A percentile compares a stretch with the other conserved stretches of the same genome.
Evolutionary conservation across 1,284 basidiomycete genomes (phyloP).

Genomic region (Ustilago bromivora): DNA sequence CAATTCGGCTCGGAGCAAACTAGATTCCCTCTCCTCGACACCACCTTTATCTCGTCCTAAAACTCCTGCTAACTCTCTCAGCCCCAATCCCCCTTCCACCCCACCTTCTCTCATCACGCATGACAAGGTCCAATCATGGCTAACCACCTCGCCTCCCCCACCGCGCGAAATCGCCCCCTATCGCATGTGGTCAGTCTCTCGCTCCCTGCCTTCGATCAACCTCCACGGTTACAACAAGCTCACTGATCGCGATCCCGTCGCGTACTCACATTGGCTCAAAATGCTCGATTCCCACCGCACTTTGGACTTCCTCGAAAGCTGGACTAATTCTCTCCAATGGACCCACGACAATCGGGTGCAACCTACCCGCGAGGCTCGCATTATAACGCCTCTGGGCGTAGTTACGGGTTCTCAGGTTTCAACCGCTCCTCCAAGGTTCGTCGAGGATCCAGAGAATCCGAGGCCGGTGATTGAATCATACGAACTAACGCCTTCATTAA

Average conservation of each 20-base stretch:
- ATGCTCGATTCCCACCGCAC: background rate
- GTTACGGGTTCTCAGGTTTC: slow-evolving; percentile 1
- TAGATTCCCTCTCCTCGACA: background rate
- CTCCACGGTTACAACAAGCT: background rate
- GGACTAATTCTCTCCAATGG: slow-evolving; percentile 8
- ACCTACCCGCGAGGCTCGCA: background rate
- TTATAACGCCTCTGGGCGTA: slow-evolving; percentile 7
- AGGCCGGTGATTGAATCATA: background rate
- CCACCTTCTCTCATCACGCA: background rate
- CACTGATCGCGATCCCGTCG: background rate
- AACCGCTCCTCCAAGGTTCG: background rate
- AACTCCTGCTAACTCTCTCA: background rate
- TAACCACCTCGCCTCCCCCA: too few species aligned
- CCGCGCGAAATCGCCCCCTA: slow-evolving; percentile 12
- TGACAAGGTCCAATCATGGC: too few species aligned
- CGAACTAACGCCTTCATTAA: background rate
- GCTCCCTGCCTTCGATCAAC: slow-evolving; percentile 8
- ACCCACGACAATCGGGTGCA: slow-evolving; percentile 5
- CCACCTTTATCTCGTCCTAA: background rate
- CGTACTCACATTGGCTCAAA: background rate
- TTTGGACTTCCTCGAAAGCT: slow-evolving; percentile 3
- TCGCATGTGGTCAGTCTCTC: slow-evolving; percentile 10
- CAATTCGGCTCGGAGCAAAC: background rate
- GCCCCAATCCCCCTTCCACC: background rate
- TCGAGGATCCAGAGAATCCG: slow-evolving; percentile 8